Percentiles rank a stretch among this genome's conserved stretches.
These are phyloP conservation scores for Galerina marginata DNA, from an alignment of 768 basidiomycete species.

Conservation along the genomic window DNA sequence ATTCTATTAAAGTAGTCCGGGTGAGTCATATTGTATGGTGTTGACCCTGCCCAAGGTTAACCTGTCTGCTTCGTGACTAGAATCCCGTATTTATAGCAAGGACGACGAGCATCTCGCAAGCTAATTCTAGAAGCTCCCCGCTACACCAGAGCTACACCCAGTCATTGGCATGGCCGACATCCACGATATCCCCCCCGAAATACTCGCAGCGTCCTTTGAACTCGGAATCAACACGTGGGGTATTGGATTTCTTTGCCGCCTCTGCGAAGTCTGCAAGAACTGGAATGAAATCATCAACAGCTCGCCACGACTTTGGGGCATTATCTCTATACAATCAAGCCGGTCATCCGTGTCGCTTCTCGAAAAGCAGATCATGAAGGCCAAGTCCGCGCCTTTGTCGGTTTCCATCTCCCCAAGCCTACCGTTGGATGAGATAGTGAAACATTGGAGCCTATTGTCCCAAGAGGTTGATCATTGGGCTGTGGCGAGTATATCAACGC, in stretches of 20 bases:
- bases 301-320: conserved; percentile 38
- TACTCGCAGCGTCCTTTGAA: conserved; percentile 32
- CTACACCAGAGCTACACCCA: too few relatives aligned
- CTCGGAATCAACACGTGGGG: conserved; percentile 33
- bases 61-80: too few relatives aligned
- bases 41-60: too few relatives aligned
- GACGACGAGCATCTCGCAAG: too few relatives aligned
- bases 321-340: conserved; percentile 23
- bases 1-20: too few relatives aligned
- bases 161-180: conserved; percentile 1
- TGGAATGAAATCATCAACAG: conserved; percentile 31
- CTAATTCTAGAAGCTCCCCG: too few relatives aligned
- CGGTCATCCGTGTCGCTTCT: conserved; percentile 9
- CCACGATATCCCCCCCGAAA: conserved; percentile 34
- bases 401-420: conserved; percentile 15
- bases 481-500: conserved; percentile 7
- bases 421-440: not conserved
- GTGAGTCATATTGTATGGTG: too few relatives aligned
- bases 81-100: too few relatives aligned
- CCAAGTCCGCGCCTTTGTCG: conserved; percentile 33
- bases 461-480: conserved; percentile 33
- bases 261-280: conserved; percentile 30
- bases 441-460: conserved; percentile 12
- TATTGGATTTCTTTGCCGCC: conserved; percentile 30
- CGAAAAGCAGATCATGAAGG: conserved; percentile 26